Evolutionary conservation across 352 stramenopile species (phyloP).

Genomic region (Phytopythium delawarense): DNA sequence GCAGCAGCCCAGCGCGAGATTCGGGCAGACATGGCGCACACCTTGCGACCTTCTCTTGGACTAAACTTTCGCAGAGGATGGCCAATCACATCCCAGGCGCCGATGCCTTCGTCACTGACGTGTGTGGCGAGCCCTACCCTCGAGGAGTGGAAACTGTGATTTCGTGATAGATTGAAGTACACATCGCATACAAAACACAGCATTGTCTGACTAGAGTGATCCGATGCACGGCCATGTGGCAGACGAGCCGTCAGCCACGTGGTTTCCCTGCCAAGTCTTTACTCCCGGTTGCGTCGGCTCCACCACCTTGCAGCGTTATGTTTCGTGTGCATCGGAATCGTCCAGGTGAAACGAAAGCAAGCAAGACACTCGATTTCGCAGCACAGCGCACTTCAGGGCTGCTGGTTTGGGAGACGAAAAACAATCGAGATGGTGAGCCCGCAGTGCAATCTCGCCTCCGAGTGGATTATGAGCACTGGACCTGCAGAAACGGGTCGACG

Average conservation of each 20-base stretch:
- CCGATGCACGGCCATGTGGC: neutral
- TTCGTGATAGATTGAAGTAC: slow-evolving; percentile 17
- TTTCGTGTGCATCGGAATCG: neutral
- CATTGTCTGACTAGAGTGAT: slow-evolving; percentile 10
- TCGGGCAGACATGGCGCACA: neutral
- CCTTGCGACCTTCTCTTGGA: neutral
- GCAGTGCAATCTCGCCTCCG: neutral
- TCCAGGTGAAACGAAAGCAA: no score
- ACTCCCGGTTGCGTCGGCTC: neutral
- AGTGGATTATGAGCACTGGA: neutral
- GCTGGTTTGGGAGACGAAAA: neutral
- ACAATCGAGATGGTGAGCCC: neutral
- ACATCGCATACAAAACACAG: neutral
- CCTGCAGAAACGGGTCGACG: neutral
- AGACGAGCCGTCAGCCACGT: slow-evolving; percentile 8
- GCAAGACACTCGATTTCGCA: neutral
- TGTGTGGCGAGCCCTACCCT: slow-evolving; percentile 3
- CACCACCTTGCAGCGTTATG: neutral
- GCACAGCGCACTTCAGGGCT: neutral
- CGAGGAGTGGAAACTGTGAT: slow-evolving; percentile 3
- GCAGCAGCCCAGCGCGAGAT: neutral
- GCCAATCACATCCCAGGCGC: slow-evolving; percentile 2
- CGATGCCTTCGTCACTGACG: slow-evolving; percentile 2
- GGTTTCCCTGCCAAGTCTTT: slow-evolving; percentile 3
- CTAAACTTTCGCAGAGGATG: slow-evolving; percentile 6